Conservation (phyloP, 306 rosid genomes). For the Calophaca sinica region DNA sequence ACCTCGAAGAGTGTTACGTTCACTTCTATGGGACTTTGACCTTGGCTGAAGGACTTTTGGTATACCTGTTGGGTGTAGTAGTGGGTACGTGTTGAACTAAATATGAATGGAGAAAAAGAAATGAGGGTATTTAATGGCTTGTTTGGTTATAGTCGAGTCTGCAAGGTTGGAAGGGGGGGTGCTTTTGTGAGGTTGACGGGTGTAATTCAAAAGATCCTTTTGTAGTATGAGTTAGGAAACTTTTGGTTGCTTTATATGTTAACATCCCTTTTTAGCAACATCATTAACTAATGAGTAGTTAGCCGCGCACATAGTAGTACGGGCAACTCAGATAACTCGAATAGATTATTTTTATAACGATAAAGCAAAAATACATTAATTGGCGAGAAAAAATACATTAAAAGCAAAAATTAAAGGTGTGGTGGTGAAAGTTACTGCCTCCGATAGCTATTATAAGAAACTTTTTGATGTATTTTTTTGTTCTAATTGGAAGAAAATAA, state of each 20-base stretch:
- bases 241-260: conserved; percentile 2
- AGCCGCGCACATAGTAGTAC: not conserved
- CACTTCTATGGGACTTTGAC: conserved; percentile 43
- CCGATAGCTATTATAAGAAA: no score
- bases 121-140: conserved; percentile 23
- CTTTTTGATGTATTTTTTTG: no score
- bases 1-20: conserved; percentile 39
- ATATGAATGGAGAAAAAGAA: conserved; percentile 7
- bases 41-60: not conserved
- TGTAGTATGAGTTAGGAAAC: not conserved
- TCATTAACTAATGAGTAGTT: not conserved
- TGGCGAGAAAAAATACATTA: no score
- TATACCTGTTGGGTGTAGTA: conserved; percentile 3
- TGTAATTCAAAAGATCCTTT: not conserved
- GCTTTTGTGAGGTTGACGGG: not conserved
- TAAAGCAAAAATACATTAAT: no score
- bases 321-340: not conserved
- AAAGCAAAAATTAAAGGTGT: no score
- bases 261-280: not conserved
- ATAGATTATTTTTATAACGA: no score
- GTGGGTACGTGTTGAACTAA: conserved; percentile 1
- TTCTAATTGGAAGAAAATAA: no score
- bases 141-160: conserved; percentile 5
- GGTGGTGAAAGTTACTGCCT: no score
- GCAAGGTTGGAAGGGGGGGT: not conserved